Evolutionary conservation across 2,329 filamentous ascomycete species (phyloP).

Genomic region (Ophiosphaerella narmari): DNA sequence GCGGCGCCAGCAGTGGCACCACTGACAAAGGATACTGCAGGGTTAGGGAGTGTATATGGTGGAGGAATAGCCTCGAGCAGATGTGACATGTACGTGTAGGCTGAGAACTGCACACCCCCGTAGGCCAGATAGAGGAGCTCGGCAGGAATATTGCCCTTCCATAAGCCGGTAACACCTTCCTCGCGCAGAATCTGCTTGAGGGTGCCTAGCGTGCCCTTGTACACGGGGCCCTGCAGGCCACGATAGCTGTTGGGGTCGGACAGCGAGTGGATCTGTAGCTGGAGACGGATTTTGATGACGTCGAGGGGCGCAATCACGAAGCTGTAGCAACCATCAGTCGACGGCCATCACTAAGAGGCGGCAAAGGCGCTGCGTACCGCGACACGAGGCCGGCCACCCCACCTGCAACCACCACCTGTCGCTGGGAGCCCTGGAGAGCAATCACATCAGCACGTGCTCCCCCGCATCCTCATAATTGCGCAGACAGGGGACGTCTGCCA

Average conservation of each 20-base stretch:
- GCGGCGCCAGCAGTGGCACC: slow-evolving; percentile 82
- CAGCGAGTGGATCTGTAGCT: slow-evolving; percentile 86
- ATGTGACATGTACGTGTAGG: slow-evolving; percentile 77
- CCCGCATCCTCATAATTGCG: background rate
- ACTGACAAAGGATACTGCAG: slow-evolving; percentile 79
- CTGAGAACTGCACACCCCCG: slow-evolving; percentile 84
- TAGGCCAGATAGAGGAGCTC: slow-evolving; percentile 94
- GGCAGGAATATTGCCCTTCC: slow-evolving; percentile 97
- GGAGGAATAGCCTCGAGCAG: slow-evolving; percentile 61
- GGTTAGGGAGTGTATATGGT: slow-evolving; percentile 60
- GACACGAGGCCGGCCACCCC: slow-evolving; percentile 83
- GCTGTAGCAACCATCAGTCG: slow-evolving; percentile 50
- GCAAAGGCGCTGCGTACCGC: slow-evolving; percentile 60
- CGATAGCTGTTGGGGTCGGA: slow-evolving; percentile 69
- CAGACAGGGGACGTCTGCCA: too few species aligned
- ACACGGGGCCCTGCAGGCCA: slow-evolving; percentile 54
- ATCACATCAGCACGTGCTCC: slow-evolving; percentile 14
- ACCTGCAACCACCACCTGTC: slow-evolving; percentile 69
- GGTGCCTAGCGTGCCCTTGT: slow-evolving; percentile 78
- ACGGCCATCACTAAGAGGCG: background rate
- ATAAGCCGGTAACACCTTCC: slow-evolving; percentile 84
- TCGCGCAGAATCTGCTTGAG: slow-evolving; percentile 75
- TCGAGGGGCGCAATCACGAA: slow-evolving; percentile 95
- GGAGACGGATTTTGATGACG: slow-evolving; percentile 96
- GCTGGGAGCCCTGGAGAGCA: slow-evolving; percentile 62